Base-by-base conservation (phyloP, 257 asterid genomes). In the Solanum gandarillasii region DNA sequence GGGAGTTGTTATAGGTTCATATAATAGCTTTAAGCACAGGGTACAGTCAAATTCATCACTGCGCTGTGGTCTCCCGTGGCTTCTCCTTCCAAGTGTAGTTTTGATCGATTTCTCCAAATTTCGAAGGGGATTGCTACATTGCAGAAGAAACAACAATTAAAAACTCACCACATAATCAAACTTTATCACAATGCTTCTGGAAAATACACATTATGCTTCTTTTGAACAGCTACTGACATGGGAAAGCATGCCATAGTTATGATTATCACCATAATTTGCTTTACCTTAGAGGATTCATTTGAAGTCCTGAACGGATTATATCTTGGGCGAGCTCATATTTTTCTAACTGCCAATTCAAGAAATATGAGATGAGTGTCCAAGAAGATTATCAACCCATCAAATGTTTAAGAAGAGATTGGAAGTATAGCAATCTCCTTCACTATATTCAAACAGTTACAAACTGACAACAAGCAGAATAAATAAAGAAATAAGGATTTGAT, bases 41-140 rank as follows among this genome's bases (percentile, higher is more conserved):
- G 99, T 96, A 90, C 99, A 97, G 91, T 97, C 99, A 88, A 95
- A 97, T 86, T 97, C 99, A 93, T 96, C 99, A 87, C 94, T 94
- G 3, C 96, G 97, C 36, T 91, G 93, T 87, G 96, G 93, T 83
- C 79, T 93, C 84, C 87, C 93, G 86, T 91, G 93, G 89, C 84
- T 94, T 92, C 95, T 94, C 92, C 91, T 92, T 52, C 89, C 89
- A 88, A 89, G 85, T 41, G 90, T 82, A 87, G 87, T 86, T 87
- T 88, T 88, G 65, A 89, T 90, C 60, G 88, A 88, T 88, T 90
- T 94, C 93, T 95, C 94, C 85, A 97, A 92, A 89, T 89, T 94
- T 67, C 85, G 87, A 85, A 97, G 98, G 85, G 93, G 90, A 84
- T 83, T 90, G 91, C 99, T 97, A 90, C 90, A 91, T 27, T 32